Evolutionary conservation across 805 yeast species (phyloP), one percentile per base, ranked within the genome.

Genomic region (Yarrowia keelungensis): DNA sequence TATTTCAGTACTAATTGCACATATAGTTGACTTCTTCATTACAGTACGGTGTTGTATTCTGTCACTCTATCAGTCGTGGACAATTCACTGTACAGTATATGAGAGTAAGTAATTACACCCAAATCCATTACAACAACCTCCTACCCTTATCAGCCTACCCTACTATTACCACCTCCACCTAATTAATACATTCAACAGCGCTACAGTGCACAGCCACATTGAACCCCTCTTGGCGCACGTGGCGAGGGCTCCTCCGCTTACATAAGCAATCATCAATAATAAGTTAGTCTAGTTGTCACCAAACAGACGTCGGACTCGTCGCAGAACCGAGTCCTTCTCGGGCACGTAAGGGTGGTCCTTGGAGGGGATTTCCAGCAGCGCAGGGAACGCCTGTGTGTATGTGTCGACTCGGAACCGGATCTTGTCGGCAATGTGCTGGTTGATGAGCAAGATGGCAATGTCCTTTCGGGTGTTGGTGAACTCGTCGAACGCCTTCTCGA

Each of bases 301-400:
- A 81, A 94, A 93, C 72, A 95, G 81, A 77, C 97, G 88, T 82
- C 97, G 89, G 42, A 95, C 99, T 78, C 97, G 90, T 80, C 94
- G 89, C 79, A 95, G 84, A 49, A 95, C 92, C 22, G 97, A 89
- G 79, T 95, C 99, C 86, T 94, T 95, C 78, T 94, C 98, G 22
- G 99, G 99, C 78, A 95, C 84, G 78, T 95, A 95, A 26, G 99
- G 98, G 78, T 95, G 98, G 76, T 95, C 99, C 82, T 95, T 95
- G 15, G 98, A 92, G 36, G 99, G 99, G 71, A 95, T 95, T 80
- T 95, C 99, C 76, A 95, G 83, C 59, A 95, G 87, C 2, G 99
- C 98, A 9, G 99, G 99, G 80, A 95, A 95, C 11, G 99, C 97
- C 72, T 88, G 86, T 16, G 96, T 87, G 80, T 85, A 95, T 59